Percentiles rank a stretch among this genome's conserved stretches.
These are phyloP conservation scores for Ettlia oleoabundans DNA, from an alignment of 139 green algal species.

Conservation along the genomic window DNA sequence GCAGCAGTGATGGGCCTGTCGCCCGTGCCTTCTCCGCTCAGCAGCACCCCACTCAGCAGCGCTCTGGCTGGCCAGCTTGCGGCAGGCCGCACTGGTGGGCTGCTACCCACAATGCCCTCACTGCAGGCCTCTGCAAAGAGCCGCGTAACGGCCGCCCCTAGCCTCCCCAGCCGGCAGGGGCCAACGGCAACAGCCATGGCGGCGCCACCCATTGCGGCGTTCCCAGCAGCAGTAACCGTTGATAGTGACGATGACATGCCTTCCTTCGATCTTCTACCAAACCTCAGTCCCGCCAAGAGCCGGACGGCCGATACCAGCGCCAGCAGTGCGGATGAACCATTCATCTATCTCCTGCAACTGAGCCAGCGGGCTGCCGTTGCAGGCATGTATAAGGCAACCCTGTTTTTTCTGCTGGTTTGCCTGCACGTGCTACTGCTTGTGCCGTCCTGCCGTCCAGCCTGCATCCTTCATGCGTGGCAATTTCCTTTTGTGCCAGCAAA, in stretches of 20 bases:
- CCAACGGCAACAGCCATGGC: too few relatives aligned
- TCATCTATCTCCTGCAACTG: slow-evolving; percentile 34
- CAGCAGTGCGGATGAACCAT: slow-evolving; percentile 7
- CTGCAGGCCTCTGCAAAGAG: too few relatives aligned
- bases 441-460: background rate
- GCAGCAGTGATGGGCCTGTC: too few relatives aligned
- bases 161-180: background rate
- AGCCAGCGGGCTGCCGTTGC: background rate
- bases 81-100: too few relatives aligned
- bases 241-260: slow-evolving; percentile 26
- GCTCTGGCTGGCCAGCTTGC: too few relatives aligned
- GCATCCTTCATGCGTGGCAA: too few relatives aligned
- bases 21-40: too few relatives aligned
- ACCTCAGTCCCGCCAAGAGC: background rate
- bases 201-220: too few relatives aligned
- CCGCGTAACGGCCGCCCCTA: too few relatives aligned
- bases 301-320: background rate
- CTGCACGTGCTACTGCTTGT: background rate
- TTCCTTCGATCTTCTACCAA: slow-evolving; percentile 5
- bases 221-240: background rate
- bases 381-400: background rate
- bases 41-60: too few relatives aligned
- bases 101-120: too few relatives aligned
- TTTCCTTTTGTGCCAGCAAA: too few relatives aligned
- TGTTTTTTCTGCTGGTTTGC: background rate